Base-by-base conservation (phyloP, 2,329 filamentous ascomycete genomes). In the Cladophialophora bantiana region DNA sequence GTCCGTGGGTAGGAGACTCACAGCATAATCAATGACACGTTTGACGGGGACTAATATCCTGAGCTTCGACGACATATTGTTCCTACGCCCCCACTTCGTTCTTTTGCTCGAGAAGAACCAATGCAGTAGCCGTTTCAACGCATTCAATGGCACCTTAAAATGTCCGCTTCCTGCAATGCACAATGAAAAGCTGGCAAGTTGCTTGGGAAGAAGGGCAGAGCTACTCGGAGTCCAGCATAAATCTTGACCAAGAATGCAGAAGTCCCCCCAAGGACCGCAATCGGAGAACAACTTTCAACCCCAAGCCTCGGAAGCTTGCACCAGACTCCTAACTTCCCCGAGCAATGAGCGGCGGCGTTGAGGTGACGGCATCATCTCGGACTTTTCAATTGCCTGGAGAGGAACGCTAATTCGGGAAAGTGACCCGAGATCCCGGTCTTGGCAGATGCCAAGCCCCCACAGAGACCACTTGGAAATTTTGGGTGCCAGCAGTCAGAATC, bases 21-120 rank as follows among this genome's bases (percentile, higher is more conserved):
- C 90, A 74, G 91, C 90, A 86, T 92, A 93, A 85, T 94, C 91
- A 83, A 94, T 93, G 59, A 94, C 91, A 87, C 91, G 84, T 83
- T 94, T 94, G 56, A 94, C 83, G 79, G 91, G 91, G 3, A 94
- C 90, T 69, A 94, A 85, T 79, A 94, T 93, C 78, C 90, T 84
- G 74, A 93, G 81, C 62, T 78, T 77, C 62, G 77, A 81, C 55
- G 81, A 77, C 82, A 83, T 83, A 15, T 15, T 67, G 45, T 31
- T 26, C 58, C 40, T 5, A 18, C 45, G 38, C n/a, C 58, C 58
- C 58, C 34, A 7, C 52, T 15, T 34, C 34, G 15, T n/a, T 34
- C 32, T 35, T 52, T 26, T 50, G 45, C 45, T 38, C 18, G 26
- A 61, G 15, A 20, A 54, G 34, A 38, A 26, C 34, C 59, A 50